Evolutionary conservation across 148 eudicot species (phyloP), one percentile per base, ranked within the genome.

Genomic region (Diospyros lotus): DNA sequence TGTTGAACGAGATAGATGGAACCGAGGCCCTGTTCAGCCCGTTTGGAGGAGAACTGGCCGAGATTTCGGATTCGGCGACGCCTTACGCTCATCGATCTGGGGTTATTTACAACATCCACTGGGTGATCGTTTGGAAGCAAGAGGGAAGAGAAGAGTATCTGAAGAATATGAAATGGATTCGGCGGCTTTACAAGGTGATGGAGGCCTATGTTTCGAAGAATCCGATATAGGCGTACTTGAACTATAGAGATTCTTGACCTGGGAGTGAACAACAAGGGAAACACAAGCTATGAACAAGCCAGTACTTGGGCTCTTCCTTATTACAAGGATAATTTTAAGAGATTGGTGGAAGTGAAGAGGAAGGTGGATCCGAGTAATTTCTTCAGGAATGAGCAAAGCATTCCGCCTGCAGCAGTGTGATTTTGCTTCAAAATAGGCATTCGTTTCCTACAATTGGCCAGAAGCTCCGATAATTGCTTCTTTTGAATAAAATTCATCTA

Each of bases 221-320:
- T 52, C 76, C 76, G 1, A 50, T 69, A 64, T 2, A 43, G 11
- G 76, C 76, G 10, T 73, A 38, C 52, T 6, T 73, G 39, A 63
- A 73, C 67, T 73, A 73, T 40, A 73, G 76, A 62, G 76, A 73
- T 17, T 17, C 76, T 73, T 48, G 76, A 62, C 6, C 2, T 73
- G 39, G 71, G 71, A 7, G 14, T 67, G 38, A 67, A 67, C 9
- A 46, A 17, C 71, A 48, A 8, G 48, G 28, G 28, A 28, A 28
- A 28, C 28, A 28, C 28, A 28, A 28, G 28, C 28, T 28, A 28
- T 28, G 28, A 48, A 59, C 8, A 51, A 69, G 3, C 46, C 42
- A 48, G 50, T 40, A 28, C 28, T 28, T 28, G 28, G 28, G 28
- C 28, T 28, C 28, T 28, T 28, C 28, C 28, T 0, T 28, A 28